Evolutionary conservation across 2,329 filamentous ascomycete genomes (phyloP), one percentile per base, ranked within the genome.

Genomic region (Ascochyta koolunga): DNA sequence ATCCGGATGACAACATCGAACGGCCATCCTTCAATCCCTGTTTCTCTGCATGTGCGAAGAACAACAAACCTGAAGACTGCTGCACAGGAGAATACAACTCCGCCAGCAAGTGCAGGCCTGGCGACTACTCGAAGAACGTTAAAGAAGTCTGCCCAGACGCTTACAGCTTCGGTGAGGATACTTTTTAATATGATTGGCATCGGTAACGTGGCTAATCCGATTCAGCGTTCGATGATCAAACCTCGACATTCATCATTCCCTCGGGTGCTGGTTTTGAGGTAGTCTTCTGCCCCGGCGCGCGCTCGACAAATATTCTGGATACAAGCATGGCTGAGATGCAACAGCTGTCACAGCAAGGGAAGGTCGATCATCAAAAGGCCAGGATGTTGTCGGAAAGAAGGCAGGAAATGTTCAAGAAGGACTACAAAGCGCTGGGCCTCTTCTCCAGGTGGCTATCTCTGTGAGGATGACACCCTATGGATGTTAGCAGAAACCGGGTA

Each of bases 71-170:
- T 21, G 75, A 81, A 62, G 89, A 93, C 71, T 96, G 91, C 77
- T 95, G 91, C 73, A 87, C 86, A 15, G 90, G 89, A 38, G 73
- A 82, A 11, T 89, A 88, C 74, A 80, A 87, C 66, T 81, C 82
- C 33, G 82, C 88, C 2, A 78, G 81, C 21, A 79, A 80, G 42
- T 95, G 90, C 77, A 78, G 80, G 54, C 86, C 88, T 2, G 86
- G 86, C 44, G 75, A 83, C 35, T 95, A 93, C 76, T 86, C 87
- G 61, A 83, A 79, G 54, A 79, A 80, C 10, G 89, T 89, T 47
- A 95, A 96, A 78, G 77, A 76, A 3, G 82, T 93, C 11, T 96
- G 91, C 69, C 90, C 91, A 0, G 91, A 96, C 74, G 90, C 90
- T 2, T 96, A 95, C 76, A 91, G 88, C 67, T 96, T 84, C 71